phyloP scores from a whole-genome alignment of 176 grass and related monocot species.

The Triticum urartu region DNA sequence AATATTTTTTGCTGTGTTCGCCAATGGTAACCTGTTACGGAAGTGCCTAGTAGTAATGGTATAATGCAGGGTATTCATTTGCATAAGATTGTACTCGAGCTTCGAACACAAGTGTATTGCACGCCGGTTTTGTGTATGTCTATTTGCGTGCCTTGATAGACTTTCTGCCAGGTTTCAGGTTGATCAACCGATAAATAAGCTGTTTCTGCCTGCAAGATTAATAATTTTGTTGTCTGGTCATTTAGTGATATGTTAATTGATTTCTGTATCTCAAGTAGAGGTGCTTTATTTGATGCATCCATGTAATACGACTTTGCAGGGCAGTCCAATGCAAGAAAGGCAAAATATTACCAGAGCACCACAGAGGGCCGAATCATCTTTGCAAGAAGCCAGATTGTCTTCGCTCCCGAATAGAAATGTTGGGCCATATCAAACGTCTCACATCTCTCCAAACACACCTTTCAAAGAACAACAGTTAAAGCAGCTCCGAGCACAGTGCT shows the following conservation, averaged over 20 bases:
- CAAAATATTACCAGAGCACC: slow-evolving; percentile 46
- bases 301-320: slow-evolving; percentile 45
- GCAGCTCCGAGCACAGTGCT: slow-evolving; percentile 98
- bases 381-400: slow-evolving; percentile 52
- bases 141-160: background rate
- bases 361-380: slow-evolving; percentile 47
- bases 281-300: slow-evolving; percentile 30
- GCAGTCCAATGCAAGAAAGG: slow-evolving; percentile 72
- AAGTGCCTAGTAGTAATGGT: slow-evolving; percentile 2
- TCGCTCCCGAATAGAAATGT: slow-evolving; percentile 42
- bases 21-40: background rate
- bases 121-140: slow-evolving; percentile 3
- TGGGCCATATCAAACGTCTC: slow-evolving; percentile 51
- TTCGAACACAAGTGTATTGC: background rate
- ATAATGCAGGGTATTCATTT: background rate
- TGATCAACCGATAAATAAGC: slow-evolving; percentile 16
- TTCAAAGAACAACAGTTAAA: slow-evolving; percentile 98
- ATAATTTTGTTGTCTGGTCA: slow-evolving; percentile 23
- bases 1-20: background rate
- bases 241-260: slow-evolving; percentile 16
- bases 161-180: slow-evolving; percentile 28
- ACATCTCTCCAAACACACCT: slow-evolving; percentile 50
- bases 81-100: background rate
- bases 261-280: slow-evolving; percentile 19
- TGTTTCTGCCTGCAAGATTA: slow-evolving; percentile 14